These are phyloP conservation scores for Teunomyces tritomae DNA, from an alignment of 805 yeast genomes.

Conservation along the genomic window DNA sequence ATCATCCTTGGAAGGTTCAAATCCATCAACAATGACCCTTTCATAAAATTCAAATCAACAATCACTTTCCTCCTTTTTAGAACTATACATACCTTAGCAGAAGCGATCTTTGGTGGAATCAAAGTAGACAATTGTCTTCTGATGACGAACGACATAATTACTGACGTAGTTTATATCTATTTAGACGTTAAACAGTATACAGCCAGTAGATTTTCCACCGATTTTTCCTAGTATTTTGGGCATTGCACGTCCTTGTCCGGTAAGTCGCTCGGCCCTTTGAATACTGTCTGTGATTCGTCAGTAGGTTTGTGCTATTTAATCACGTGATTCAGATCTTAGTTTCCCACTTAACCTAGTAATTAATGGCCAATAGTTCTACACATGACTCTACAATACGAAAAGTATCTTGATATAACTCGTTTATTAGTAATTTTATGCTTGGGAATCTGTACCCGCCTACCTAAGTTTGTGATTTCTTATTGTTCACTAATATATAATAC, in stretches of 20 bases:
- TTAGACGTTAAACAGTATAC: constrained; percentile 2
- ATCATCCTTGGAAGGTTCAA: constrained; percentile 7
- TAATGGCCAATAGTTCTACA: not conserved
- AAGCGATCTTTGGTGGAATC: constrained; percentile 98
- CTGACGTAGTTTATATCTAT: constrained; percentile 5
- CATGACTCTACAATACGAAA: not conserved
- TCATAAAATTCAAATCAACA: not conserved
- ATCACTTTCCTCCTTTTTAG: not conserved
- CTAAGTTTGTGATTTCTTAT: constrained; percentile 9
- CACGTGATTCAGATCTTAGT: not conserved
- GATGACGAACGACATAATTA: constrained; percentile 72
- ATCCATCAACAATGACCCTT: not conserved
- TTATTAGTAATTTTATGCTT: not conserved
- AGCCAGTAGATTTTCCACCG: constrained; percentile 3
- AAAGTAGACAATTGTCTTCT: constrained; percentile 93
- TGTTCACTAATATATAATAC: constrained; percentile 44
- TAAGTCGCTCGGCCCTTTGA: not conserved
- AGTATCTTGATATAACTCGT: not conserved
- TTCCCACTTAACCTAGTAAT: too few species aligned
- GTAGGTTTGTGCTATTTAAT: not conserved
- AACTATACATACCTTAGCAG: constrained; percentile 63
- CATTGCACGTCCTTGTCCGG: not conserved
- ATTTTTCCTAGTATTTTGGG: constrained; percentile 1
- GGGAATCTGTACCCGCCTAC: not conserved
- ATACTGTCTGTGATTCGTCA: constrained; percentile 5